Evolutionary conservation across 805 yeast species (phyloP), one percentile per base, ranked within the genome.

Genomic region (Kazachstania taianensis): DNA sequence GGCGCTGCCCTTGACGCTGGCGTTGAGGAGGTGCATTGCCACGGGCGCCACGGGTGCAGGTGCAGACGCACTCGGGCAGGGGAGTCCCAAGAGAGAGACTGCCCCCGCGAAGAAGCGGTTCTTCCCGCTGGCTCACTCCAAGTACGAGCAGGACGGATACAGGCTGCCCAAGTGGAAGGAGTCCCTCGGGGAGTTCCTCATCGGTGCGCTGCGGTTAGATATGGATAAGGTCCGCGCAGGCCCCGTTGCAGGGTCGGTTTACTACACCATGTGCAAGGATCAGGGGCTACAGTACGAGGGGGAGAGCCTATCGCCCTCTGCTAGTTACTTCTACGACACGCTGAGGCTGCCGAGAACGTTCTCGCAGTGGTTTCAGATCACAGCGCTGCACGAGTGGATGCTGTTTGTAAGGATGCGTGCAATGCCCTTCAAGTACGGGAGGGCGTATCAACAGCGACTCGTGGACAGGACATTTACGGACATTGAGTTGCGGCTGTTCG

Each of bases 331-430:
- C 68, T 92, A 85, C 55, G 81, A 83, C 37, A 81, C 87, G 9
- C 64, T 92, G 39, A 78, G 74, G 18, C 65, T 92, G 51, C 95
- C 95, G 24, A 69, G 72, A 53, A 80, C 96, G 1, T 87, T 89
- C 53, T 75, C 89, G n/a, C 94, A 86, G 59, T 89, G 96, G 95
- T 89, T 80, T 58, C 97, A 89, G 61, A 81, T 92, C 42, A 82
- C 95, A 5, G 67, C 80, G 1, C 67, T 92, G 46, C 98, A 92
- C 59, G 76, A 83, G 41, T 92, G 99, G 99, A 78, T 92, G 52
- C 67, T 92, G 31, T 80, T 81, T 45, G 94, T 83, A 13, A 78
- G 98, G 55, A 87, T 92, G 96, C 76, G 99, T 58, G 94, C 94
- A 7, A 70, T 92, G 81, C 97, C 97, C 0, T 80, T 79, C 56